These are phyloP conservation scores for Nemania sp. DNA, from an alignment of 2,329 filamentous ascomycete genomes.

Conservation along the genomic window DNA sequence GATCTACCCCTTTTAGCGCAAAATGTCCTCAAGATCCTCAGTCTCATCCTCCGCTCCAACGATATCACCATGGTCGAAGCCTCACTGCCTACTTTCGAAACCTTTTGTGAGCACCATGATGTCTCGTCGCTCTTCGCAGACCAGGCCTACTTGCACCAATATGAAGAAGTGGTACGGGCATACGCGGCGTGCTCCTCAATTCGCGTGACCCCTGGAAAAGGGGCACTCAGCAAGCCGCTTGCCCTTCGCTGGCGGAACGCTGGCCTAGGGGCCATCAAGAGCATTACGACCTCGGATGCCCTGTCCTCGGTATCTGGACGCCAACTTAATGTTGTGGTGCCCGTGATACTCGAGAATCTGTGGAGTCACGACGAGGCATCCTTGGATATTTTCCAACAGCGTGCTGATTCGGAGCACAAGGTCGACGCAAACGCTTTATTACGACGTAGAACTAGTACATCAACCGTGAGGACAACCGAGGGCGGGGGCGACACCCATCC, in stretches of 20 bases:
- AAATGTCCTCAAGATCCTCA: constrained; percentile 82
- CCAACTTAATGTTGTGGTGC: constrained; percentile 78
- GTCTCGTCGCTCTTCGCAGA: constrained; percentile 83
- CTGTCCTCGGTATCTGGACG: constrained; percentile 75
- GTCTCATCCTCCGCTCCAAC: constrained; percentile 79
- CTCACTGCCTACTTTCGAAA: constrained; percentile 82
- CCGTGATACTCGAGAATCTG: constrained; percentile 84
- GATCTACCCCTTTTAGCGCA: constrained; percentile 88
- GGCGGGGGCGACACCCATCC: constrained; percentile 66
- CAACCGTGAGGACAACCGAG: constrained; percentile 75
- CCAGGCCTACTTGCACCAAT: constrained; percentile 79
- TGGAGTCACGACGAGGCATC: constrained; percentile 75
- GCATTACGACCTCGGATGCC: constrained; percentile 78
- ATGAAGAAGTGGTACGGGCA: constrained; percentile 76
- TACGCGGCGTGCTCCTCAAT: constrained; percentile 83
- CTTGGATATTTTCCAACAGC: constrained; percentile 69
- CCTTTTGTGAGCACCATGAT: constrained; percentile 88
- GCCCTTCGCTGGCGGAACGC: constrained; percentile 77
- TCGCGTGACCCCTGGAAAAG: constrained; percentile 55
- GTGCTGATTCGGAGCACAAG: constrained; percentile 70
- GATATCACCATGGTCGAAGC: constrained; percentile 94
- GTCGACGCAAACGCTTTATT: constrained; percentile 65
- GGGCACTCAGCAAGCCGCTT: constrained; percentile 69
- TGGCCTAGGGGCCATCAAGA: constrained; percentile 78
- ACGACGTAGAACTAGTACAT: constrained; percentile 75